These are phyloP conservation scores for Exophiala phaeomuriformis DNA, from an alignment of 2,329 filamentous ascomycete genomes.

Conservation along the genomic window DNA sequence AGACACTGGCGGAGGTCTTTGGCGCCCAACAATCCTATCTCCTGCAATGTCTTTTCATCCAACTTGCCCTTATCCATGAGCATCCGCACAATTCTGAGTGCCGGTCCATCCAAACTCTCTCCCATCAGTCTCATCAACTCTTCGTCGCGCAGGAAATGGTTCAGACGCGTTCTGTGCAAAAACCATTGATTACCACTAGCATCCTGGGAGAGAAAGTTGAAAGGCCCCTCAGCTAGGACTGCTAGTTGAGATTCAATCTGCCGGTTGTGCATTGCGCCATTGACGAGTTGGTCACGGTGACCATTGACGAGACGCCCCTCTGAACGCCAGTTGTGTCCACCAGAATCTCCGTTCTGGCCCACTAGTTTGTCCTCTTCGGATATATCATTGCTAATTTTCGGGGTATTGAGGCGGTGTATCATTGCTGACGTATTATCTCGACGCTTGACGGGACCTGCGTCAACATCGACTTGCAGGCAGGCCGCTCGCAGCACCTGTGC, in stretches of 20 bases:
- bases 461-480: slow-evolving; percentile 41
- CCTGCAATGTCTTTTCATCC: slow-evolving; percentile 84
- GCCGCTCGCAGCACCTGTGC: slow-evolving; percentile 15
- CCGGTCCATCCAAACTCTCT: slow-evolving; percentile 16
- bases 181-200: slow-evolving; percentile 66
- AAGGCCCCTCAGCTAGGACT: slow-evolving; percentile 45
- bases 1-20: slow-evolving; percentile 79
- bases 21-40: slow-evolving; percentile 73
- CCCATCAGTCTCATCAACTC: slow-evolving; percentile 68
- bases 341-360: not conserved
- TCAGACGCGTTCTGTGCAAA: slow-evolving; percentile 69
- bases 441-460: slow-evolving; percentile 18
- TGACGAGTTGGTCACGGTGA: not conserved
- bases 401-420: slow-evolving; percentile 7
- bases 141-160: slow-evolving; percentile 61
- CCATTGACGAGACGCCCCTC: slow-evolving; percentile 7
- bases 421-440: not conserved
- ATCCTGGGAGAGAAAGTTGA: slow-evolving; percentile 33
- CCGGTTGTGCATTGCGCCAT: slow-evolving; percentile 7
- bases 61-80: slow-evolving; percentile 79
- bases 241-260: slow-evolving; percentile 32
- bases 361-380: not conserved
- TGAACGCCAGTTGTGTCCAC: slow-evolving; percentile 2
- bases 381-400: slow-evolving; percentile 4
- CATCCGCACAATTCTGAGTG: slow-evolving; percentile 72